Base-by-base conservation (phyloP, 768 basidiomycete genomes). In the Leccinum fibrillosum region DNA sequence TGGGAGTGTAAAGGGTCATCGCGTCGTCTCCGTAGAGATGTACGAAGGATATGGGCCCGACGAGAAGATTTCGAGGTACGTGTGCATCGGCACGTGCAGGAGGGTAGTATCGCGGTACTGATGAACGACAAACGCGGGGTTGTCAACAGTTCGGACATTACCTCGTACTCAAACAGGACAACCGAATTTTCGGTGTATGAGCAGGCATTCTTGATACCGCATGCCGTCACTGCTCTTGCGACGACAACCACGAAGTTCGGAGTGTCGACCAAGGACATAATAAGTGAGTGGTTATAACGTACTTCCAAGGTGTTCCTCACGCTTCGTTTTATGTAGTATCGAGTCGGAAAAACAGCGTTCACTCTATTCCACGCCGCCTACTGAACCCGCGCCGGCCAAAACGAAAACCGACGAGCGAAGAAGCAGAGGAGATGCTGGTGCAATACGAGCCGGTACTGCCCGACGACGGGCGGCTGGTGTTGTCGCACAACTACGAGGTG, bases 201-300 rank as follows among this genome's bases (percentile, higher is more conserved):
- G 54, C 85, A 88, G 66, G 77, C 88, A 0, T 96, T 82, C 71
- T 74, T 90, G 26, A 82, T 89, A 61, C 86, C 90, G 1, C 75
- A 82, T 56, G 86, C 78, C 3, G 78, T 96, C 32, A 85, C 82
- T 6, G 83, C 90, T 4, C 69, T 98, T 21, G 72, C 86, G 0
- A 80, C 86, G 8, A 96, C 96, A 1, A 81, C 80, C 17, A 97
- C 95, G 0, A 92, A 89, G 72, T 92, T 87, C 61, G 95, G 96
- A 0, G 92, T 98, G 60, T 83, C 92, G 0, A 81, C 82, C 52
- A 94, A 91, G 69, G 92, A 97, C 66, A 74, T 98, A 26, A 86
- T 98, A 51, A 82, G 95, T 94, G 59, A 19, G 84, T 77, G n/a
- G 17, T 5, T 4, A 37, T 50, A 0, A 9, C 21, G 10, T 52